Evolutionary conservation across 108 stramenopile genomes (phyloP), one percentile per base, ranked within the genome.

Genomic region (Cyclotella baltica): DNA sequence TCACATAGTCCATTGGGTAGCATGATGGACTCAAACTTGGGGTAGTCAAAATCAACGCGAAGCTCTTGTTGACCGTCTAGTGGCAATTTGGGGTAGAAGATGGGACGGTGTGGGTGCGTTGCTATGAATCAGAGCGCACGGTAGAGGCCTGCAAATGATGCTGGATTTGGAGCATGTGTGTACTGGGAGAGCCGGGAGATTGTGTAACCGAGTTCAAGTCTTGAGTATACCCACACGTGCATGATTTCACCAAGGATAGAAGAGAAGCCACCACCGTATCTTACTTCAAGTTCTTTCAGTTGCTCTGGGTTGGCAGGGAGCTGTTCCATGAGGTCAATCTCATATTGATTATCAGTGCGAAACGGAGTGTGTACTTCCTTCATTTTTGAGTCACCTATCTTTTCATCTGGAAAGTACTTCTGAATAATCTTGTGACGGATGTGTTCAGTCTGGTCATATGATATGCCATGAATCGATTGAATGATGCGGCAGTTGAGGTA

Each of bases 281-380:
- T n/a, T 5, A 3, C 25, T 16, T 52, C 28, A 27, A 52, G 48
- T 16, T 16, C 27, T 29, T 30, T 30, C 9, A 69, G 67, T 51
- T 69, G 20, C 3, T 15, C 11, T 55, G n/a, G 10, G 8, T 43
- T 8, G 8, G 13, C 19, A n/a, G n/a, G n/a, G n/a, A n/a, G n/a
- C n/a, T n/a, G n/a, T n/a, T n/a, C n/a, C n/a, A n/a, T n/a, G n/a
- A n/a, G n/a, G n/a, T n/a, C n/a, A n/a, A n/a, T 61, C 28, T 72
- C 58, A 27, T 51, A 72, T 36, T 72, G 58, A 15, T 40, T 72
- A 31, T 72, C 72, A n/a, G 72, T 61, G 35, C 58, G 38, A 43
- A 56, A 62, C 25, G 72, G 72, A 19, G 72, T 61, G n/a, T 72
- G 72, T n/a, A 62, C 58, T 33, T 35, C 16, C 22, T 47, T 61